Evolutionary conservation across 2,329 filamentous ascomycete species (phyloP).

Genomic region (Penicillium sp.): DNA sequence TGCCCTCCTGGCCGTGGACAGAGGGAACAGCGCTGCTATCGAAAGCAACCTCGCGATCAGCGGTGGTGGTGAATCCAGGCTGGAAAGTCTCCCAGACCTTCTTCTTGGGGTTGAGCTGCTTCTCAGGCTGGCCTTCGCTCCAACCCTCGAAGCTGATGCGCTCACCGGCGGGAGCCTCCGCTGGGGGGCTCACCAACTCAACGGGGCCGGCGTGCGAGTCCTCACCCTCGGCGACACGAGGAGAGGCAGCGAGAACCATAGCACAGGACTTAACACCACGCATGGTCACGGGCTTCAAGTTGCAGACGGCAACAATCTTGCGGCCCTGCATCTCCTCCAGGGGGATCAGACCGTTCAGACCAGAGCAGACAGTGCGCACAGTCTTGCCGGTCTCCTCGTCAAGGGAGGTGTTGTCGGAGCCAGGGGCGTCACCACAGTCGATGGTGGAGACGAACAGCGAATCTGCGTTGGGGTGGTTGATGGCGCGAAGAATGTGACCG

Average conservation of each 20-base stretch:
- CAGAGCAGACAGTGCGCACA: constrained; percentile 94
- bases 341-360: constrained; percentile 88
- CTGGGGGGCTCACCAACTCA: constrained; percentile 85
- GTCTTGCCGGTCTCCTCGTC: constrained; percentile 85
- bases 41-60: constrained; percentile 78
- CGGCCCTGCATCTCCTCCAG: constrained; percentile 95
- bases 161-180: constrained; percentile 77
- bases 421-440: constrained; percentile 84
- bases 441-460: constrained; percentile 95
- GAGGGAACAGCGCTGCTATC: constrained; percentile 76
- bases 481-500: constrained; percentile 93
- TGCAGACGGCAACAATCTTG: constrained; percentile 94
- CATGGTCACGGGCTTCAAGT: constrained; percentile 99
- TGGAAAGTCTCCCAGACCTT: constrained; percentile 98
- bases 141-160: constrained; percentile 92
- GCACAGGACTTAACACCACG: constrained; percentile 78
- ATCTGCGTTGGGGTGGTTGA: constrained; percentile 95
- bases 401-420: constrained; percentile 77
- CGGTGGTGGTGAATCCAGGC: constrained; percentile 91
- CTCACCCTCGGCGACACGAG: constrained; percentile 78
- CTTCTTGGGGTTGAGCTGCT: constrained; percentile 97
- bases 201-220: constrained; percentile 86
- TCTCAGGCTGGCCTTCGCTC: constrained; percentile 83
- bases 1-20: constrained; percentile 65
- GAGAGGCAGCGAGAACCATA: constrained; percentile 95